phyloP scores from a whole-genome alignment of 352 stramenopile genomes.

The Elongisporangium senticosum region DNA sequence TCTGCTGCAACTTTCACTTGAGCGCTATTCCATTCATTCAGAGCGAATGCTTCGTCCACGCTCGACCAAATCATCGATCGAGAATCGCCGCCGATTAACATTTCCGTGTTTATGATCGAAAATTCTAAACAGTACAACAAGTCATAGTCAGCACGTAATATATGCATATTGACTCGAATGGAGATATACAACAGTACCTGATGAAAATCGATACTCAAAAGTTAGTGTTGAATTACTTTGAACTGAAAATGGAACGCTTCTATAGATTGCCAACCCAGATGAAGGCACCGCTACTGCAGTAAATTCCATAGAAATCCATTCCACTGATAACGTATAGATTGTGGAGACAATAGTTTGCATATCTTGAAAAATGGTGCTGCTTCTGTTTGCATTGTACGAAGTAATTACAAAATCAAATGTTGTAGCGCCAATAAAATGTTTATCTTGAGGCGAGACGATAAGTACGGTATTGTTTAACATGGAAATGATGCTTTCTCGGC shows the following conservation, averaged over 20 bases:
- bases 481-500: not conserved
- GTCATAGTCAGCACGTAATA: not conserved
- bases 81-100: conserved; percentile 24
- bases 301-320: conserved; percentile 19
- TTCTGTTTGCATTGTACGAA: conserved; percentile 4
- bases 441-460: conserved; percentile 7
- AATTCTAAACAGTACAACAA: conserved; percentile 18
- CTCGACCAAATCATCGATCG: conserved; percentile 29
- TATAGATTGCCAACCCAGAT: conserved; percentile 17
- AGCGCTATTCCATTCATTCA: conserved; percentile 26
- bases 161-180: too few relatives aligned
- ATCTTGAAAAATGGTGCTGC: conserved; percentile 10
- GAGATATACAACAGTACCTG: conserved; percentile 13
- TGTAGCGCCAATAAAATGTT: conserved; percentile 15
- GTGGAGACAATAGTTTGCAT: conserved; percentile 5
- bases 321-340: conserved; percentile 17
- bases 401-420: conserved; percentile 14
- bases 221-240: conserved; percentile 16
- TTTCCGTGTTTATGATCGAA: conserved; percentile 24
- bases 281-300: conserved; percentile 1
- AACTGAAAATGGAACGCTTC: conserved; percentile 18
- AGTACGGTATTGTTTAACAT: not conserved
- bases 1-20: conserved; percentile 12
- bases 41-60: conserved; percentile 1
- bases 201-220: conserved; percentile 29